A percentile compares a stretch with the other conserved stretches of the same genome.
phyloP scores from a whole-genome alignment of 768 basidiomycete genomes.

The Phylloporus rhodoxanthus region DNA sequence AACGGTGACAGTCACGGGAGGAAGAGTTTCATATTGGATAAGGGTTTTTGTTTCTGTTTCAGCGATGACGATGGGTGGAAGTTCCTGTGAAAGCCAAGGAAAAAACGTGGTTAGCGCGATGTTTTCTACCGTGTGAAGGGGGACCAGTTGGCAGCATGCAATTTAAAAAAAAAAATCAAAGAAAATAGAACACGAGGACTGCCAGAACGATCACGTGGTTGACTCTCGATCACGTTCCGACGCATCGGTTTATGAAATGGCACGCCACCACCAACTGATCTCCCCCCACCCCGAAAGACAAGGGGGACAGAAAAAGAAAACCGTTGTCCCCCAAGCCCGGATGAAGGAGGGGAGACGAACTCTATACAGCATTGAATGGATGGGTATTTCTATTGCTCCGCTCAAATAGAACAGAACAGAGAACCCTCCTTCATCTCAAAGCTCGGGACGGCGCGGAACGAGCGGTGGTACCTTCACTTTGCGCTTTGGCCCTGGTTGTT shows the following conservation, averaged over 20 bases:
- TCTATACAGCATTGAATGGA: conserved; percentile 48
- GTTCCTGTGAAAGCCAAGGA: conserved; percentile 33
- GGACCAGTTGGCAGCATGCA: conserved; percentile 34
- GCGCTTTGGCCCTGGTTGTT: conserved; percentile 59
- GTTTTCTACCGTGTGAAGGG: conserved; percentile 26
- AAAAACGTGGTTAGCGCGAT: conserved; percentile 32
- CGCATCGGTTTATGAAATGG: conserved; percentile 26
- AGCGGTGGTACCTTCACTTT: conserved; percentile 90
- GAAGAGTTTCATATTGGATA: conserved; percentile 43
- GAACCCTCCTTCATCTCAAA: conserved; percentile 89
- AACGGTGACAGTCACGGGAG: conserved; percentile 59
- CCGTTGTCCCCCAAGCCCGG: conserved; percentile 88
- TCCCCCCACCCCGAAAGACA: conserved; percentile 42
- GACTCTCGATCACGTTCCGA: conserved; percentile 20
- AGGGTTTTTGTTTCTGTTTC: conserved; percentile 63
- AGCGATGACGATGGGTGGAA: conserved; percentile 36
- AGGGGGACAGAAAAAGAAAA: conserved; percentile 66
- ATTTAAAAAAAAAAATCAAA: conserved; percentile 4
- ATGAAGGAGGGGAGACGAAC: conserved; percentile 84
- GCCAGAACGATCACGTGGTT: conserved; percentile 24
- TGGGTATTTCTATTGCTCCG: conserved; percentile 18
- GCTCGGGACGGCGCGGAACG: conserved; percentile 79
- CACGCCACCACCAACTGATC: conserved; percentile 31
- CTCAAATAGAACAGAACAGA: conserved; percentile 33
- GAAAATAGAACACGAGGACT: conserved; percentile 27